Evolutionary conservation across 2,329 filamentous ascomycete species (phyloP).

Genomic region (Beauveria sp.): DNA sequence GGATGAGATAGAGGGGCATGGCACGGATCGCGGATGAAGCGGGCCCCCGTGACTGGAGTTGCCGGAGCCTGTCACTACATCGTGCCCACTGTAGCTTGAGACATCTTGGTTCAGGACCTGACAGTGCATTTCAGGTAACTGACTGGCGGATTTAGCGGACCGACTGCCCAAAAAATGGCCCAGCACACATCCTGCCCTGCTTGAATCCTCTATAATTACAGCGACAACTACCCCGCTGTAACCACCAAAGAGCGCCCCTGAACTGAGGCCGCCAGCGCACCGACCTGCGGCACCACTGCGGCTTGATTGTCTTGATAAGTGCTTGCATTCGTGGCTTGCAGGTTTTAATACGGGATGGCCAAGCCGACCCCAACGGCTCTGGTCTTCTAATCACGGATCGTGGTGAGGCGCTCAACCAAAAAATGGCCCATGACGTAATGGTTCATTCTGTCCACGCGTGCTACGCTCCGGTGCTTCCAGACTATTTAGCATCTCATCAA

Average conservation of each 20-base stretch:
- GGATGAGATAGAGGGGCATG: background rate
- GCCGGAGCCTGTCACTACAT: background rate
- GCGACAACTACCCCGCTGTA: background rate
- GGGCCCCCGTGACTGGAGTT: conserved; percentile 2
- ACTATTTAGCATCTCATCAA: background rate
- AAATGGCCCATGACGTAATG: background rate
- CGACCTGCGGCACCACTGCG: background rate
- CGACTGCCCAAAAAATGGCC: background rate
- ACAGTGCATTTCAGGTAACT: background rate
- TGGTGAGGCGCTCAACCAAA: background rate
- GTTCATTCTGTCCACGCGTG: background rate
- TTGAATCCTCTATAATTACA: background rate
- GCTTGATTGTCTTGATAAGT: background rate
- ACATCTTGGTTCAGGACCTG: background rate
- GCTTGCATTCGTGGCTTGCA: background rate
- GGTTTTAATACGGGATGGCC: background rate
- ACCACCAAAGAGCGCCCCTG: background rate
- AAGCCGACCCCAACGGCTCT: background rate
- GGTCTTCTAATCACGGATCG: background rate
- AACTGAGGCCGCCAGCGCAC: conserved; percentile 5
- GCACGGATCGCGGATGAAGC: conserved; percentile 4
- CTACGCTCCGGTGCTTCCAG: background rate
- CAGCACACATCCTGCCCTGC: too few species aligned
- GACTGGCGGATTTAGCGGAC: background rate
- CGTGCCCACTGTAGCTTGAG: too few species aligned